These are phyloP conservation scores for Camelina hispida DNA, from an alignment of 345 rosid species.

Conservation along the genomic window DNA sequence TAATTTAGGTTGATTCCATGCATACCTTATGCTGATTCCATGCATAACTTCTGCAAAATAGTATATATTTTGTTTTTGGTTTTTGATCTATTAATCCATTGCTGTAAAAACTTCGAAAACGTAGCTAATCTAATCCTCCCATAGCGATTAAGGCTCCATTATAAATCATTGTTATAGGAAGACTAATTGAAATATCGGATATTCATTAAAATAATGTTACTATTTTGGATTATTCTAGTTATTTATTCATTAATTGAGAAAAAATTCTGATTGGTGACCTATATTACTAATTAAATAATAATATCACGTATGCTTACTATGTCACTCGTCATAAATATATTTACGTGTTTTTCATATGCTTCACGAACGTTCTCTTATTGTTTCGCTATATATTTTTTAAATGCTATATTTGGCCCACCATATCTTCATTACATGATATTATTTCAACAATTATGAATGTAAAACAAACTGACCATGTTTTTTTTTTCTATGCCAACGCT, in stretches of 20 bases:
- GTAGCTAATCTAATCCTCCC: neutral
- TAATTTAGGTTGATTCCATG: neutral
- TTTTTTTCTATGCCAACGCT: slow-evolving; percentile 2
- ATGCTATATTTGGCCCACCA: slow-evolving; percentile 41
- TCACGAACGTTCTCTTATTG: slow-evolving; percentile 45
- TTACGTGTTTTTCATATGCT: slow-evolving; percentile 42
- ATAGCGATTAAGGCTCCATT: neutral
- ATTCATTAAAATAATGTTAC: slow-evolving; percentile 11
- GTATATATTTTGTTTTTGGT: neutral
- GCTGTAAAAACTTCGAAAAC: neutral
- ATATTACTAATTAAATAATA: slow-evolving; percentile 21
- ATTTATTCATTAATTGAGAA: slow-evolving; percentile 5
- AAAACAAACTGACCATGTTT: slow-evolving; percentile 27
- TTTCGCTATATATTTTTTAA: slow-evolving; percentile 27
- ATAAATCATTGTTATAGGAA: slow-evolving; percentile 7
- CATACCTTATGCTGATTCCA: too few relatives aligned
- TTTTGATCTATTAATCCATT: neutral
- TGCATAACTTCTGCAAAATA: neutral
- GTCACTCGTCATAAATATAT: slow-evolving; percentile 41
- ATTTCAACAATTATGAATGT: slow-evolving; percentile 35
- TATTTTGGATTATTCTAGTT: slow-evolving; percentile 14
- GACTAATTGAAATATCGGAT: neutral
- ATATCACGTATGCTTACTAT: slow-evolving; percentile 30
- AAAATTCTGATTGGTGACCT: slow-evolving; percentile 42
- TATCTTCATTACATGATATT: slow-evolving; percentile 28